These are phyloP conservation scores for Tranzscheliella williamsii DNA, from an alignment of 1,284 basidiomycete genomes.

Conservation along the genomic window DNA sequence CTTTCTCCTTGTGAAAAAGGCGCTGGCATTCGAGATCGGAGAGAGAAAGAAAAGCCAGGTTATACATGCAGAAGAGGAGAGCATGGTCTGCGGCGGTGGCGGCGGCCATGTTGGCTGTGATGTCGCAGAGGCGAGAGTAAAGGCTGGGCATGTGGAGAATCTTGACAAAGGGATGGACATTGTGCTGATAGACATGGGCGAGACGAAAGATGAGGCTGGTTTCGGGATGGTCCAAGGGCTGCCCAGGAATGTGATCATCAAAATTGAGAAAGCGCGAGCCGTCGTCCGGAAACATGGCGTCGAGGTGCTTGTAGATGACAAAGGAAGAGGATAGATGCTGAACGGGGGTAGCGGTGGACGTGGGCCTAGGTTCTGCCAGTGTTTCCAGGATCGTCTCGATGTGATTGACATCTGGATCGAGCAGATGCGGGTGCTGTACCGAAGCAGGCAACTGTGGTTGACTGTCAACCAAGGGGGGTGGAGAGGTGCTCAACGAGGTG, in stretches of 20 bases:
- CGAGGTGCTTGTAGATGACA: constrained; percentile 10
- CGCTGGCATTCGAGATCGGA: constrained; percentile 1
- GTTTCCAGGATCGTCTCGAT: too few relatives aligned
- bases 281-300: constrained; percentile 11
- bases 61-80: constrained; percentile 5
- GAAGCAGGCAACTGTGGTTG: not conserved
- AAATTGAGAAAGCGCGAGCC: constrained; percentile 3
- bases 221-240: constrained; percentile 2
- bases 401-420: not conserved
- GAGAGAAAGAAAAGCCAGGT: not conserved
- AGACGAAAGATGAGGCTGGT: constrained; percentile 13
- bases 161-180: constrained; percentile 8
- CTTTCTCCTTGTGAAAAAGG: not conserved
- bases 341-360: not conserved
- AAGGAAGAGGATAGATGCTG: constrained; percentile 1
- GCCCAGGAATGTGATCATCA: constrained; percentile 8
- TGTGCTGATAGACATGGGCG: constrained; percentile 11
- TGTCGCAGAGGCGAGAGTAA: constrained; percentile 5
- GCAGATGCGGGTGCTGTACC: not conserved
- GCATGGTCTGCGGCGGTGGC: constrained; percentile 1
- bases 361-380: not conserved
- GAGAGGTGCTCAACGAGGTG: too few relatives aligned
- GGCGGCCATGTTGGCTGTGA: not conserved
- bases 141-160: constrained; percentile 7
- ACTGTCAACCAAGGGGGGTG: too few relatives aligned